A percentile compares a stretch with the other conserved stretches of the same genome.
phyloP scores from a whole-genome alignment of 2,329 filamentous ascomycete genomes.

The Paraphoma sp. region DNA sequence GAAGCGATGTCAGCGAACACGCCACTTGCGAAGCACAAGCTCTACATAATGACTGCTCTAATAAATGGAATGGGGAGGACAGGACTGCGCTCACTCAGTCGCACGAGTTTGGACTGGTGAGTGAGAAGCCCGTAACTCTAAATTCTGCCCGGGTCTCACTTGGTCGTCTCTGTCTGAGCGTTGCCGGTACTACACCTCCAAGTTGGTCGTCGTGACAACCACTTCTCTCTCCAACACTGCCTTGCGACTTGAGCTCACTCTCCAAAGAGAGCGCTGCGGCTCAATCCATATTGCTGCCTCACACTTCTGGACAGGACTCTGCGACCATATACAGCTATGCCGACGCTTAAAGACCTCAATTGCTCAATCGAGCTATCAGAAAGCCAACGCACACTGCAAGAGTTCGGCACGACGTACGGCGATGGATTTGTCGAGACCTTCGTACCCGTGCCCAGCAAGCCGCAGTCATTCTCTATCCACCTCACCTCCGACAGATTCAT shows the following conservation, averaged over 20 bases:
- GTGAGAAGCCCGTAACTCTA: too few relatives aligned
- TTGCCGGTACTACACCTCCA: not conserved
- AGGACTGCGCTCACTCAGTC: too few relatives aligned
- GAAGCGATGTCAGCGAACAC: too few relatives aligned
- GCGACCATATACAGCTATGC: conserved; percentile 50
- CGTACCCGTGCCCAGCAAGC: conserved; percentile 56
- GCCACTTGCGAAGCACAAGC: too few relatives aligned
- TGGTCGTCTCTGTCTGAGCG: too few relatives aligned
- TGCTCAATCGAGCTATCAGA: conserved; percentile 59
- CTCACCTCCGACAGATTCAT: conserved; percentile 59
- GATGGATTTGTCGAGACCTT: conserved; percentile 61
- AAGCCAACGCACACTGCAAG: conserved; percentile 51
- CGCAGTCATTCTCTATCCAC: conserved; percentile 57
- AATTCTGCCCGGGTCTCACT: too few relatives aligned
- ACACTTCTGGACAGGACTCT: not conserved
- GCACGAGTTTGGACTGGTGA: too few relatives aligned
- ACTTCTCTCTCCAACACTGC: not conserved
- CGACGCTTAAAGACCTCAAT: conserved; percentile 59
- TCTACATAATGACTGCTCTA: too few relatives aligned
- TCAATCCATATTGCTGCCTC: not conserved
- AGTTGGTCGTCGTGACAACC: not conserved
- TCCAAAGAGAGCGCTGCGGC: not conserved
- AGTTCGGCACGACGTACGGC: conserved; percentile 58
- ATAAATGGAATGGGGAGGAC: too few relatives aligned
- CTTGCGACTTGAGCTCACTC: not conserved